Conservation (phyloP, 306 rosid genomes). For the Cicer judaicum region DNA sequence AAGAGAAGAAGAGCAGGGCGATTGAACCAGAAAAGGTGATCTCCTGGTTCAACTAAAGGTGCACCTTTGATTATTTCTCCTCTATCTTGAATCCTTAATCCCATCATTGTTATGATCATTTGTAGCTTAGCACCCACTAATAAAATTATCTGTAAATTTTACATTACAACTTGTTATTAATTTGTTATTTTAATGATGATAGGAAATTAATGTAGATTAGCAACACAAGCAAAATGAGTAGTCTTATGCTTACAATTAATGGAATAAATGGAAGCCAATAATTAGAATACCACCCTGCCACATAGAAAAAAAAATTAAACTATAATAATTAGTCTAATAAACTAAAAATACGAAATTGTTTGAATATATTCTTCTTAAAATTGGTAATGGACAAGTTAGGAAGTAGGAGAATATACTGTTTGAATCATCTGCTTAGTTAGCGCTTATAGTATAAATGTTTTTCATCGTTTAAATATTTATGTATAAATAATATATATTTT, state of each 20-base stretch:
- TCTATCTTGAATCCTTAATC: constrained; percentile 65
- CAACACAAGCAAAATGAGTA: neutral
- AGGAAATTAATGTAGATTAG: neutral
- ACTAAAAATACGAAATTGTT: neutral
- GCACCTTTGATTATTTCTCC: constrained; percentile 79
- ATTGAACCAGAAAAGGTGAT: constrained; percentile 84
- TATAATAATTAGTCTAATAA: neutral
- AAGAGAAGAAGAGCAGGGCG: constrained; percentile 65
- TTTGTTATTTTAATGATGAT: neutral
- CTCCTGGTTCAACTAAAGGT: constrained; percentile 76
- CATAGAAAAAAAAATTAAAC: neutral
- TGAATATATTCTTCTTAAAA: neutral
- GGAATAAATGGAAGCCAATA: constrained; percentile 86
- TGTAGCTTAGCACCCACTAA: constrained; percentile 79
- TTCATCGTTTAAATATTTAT: no score
- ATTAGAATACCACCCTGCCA: constrained; percentile 74
- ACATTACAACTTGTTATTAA: neutral
- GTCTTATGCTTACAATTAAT: constrained; percentile 63
- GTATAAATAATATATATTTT: no score
- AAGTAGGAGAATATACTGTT: no score
- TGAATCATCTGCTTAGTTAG: no score
- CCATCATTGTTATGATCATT: constrained; percentile 77
- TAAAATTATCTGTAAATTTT: constrained; percentile 63
- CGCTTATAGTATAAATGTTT: no score
- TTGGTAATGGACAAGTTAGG: no score